These are phyloP conservation scores for Rhizopus stolonifer DNA, from an alignment of 371 early-diverging fungal species.

Conservation along the genomic window DNA sequence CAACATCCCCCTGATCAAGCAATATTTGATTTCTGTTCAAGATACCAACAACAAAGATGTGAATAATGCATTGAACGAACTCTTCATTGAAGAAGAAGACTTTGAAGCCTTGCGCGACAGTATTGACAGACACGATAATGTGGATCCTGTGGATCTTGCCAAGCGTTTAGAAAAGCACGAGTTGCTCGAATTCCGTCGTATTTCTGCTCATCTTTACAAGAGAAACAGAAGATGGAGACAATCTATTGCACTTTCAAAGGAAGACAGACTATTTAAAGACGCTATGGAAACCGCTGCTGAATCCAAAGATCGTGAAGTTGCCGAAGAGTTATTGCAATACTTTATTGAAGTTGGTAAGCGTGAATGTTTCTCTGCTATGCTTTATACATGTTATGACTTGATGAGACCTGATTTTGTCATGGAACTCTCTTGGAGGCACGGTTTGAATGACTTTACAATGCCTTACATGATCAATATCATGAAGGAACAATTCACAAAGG, in stretches of 20 bases:
- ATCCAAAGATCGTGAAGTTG: constrained; percentile 80
- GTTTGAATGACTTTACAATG: constrained; percentile 89
- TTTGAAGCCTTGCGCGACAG: constrained; percentile 87
- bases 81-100: constrained; percentile 96
- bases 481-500: constrained; percentile 78
- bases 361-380: constrained; percentile 91
- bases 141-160: constrained; percentile 90
- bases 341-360: constrained; percentile 88
- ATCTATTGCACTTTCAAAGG: constrained; percentile 92
- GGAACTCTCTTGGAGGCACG: constrained; percentile 92
- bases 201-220: constrained; percentile 93
- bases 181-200: constrained; percentile 94
- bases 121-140: constrained; percentile 88
- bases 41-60: constrained; percentile 88
- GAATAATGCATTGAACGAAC: constrained; percentile 91
- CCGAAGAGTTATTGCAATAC: constrained; percentile 90
- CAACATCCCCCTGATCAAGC: constrained; percentile 93
- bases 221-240: constrained; percentile 94
- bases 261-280: constrained; percentile 94
- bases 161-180: constrained; percentile 92
- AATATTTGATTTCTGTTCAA: constrained; percentile 91
- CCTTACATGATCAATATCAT: constrained; percentile 92
- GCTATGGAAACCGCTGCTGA: constrained; percentile 96
- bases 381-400: constrained; percentile 92
- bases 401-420: constrained; percentile 91